Base-by-base conservation (phyloP, 192 early-diverging fungal species). In the Coemansia sp. region DNA sequence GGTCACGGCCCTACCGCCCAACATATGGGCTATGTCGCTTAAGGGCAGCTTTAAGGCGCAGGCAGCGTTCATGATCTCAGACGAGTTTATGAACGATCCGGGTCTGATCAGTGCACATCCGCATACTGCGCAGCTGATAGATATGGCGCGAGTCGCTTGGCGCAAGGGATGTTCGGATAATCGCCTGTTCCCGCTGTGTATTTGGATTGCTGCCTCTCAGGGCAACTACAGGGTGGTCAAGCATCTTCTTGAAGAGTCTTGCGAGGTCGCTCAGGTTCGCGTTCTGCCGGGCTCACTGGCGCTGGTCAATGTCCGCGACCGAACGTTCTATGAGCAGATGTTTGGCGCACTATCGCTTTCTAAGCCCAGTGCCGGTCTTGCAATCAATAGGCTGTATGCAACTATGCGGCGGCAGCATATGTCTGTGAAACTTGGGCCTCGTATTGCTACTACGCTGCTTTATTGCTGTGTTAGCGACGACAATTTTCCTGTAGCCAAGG, bases 51-150 rank as follows among this genome's bases (percentile, higher is more conserved):
- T 77, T 33, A 57, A 59, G 30, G 69, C 63, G 37, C 65, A 74
- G 59, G 55, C 80, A 50, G 63, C 75, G 47, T 83, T 77, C 38
- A 71, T 64, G 63, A 30, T 71, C 1, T 37, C 80, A 1, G 80
- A 83, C 57, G 59, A 55, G 37, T 58, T 74, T 26, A 43, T 83
- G 37, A 32, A 19, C 19, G 43, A 26, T 0, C 46, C 33, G n/a
- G 47, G 17, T 14, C 66, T 57, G 17, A 40, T 21, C 55, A 35
- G 17, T 9, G 13, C 33, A 0, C 32, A 67, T 13, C 52, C 49
- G 11, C 55, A 62, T 19, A 47, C 39, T 2, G 30, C 7, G 4
- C 16, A 63, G 33, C 58, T 70, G 0, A 6, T 67, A 50, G 14
- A 23, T 3, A 55, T 65, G 64, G 68, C 58, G 26, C 13, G 32